Evolutionary conservation across 2,329 filamentous ascomycete species (phyloP).

Genomic region (Chlorencoelia australis): DNA sequence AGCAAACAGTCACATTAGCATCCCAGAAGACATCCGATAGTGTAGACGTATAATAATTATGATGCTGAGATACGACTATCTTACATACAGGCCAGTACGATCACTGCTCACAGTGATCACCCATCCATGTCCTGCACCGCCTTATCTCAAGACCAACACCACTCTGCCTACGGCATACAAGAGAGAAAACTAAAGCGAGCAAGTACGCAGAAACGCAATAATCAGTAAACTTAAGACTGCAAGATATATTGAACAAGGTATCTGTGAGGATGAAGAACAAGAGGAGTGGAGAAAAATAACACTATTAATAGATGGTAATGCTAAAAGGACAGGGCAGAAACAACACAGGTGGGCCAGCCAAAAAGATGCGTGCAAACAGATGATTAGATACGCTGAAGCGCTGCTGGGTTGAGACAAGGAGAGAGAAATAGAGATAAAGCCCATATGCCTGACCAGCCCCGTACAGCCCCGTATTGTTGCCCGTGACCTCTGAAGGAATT

Average conservation of each 20-base stretch:
- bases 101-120: slow-evolving; percentile 5
- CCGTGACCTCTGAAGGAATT: slow-evolving; percentile 31
- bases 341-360: slow-evolving; percentile 29
- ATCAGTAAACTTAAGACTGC: slow-evolving; percentile 8
- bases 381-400: slow-evolving; percentile 21
- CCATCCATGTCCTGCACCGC: slow-evolving; percentile 6
- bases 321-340: slow-evolving; percentile 26
- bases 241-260: slow-evolving; percentile 50
- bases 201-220: slow-evolving; percentile 9
- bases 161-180: slow-evolving; percentile 7
- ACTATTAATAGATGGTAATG: slow-evolving; percentile 21
- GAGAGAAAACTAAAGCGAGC: slow-evolving; percentile 9
- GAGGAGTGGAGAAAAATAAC: slow-evolving; percentile 19
- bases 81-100: slow-evolving; percentile 11
- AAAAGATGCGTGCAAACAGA: slow-evolving; percentile 19
- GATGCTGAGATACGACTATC: slow-evolving; percentile 13
- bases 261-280: slow-evolving; percentile 31
- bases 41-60: slow-evolving; percentile 10
- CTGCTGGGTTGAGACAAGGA: slow-evolving; percentile 13
- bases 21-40: too few species aligned
- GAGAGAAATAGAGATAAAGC: slow-evolving; percentile 20
- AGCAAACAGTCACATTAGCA: too few species aligned
- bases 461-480: slow-evolving; percentile 36
- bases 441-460: slow-evolving; percentile 27
- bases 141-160: slow-evolving; percentile 2